Percentiles rank a stretch among this genome's conserved stretches.
Conservation (phyloP, 305 asterid genomes). For the Salvia sclarea region DNA sequence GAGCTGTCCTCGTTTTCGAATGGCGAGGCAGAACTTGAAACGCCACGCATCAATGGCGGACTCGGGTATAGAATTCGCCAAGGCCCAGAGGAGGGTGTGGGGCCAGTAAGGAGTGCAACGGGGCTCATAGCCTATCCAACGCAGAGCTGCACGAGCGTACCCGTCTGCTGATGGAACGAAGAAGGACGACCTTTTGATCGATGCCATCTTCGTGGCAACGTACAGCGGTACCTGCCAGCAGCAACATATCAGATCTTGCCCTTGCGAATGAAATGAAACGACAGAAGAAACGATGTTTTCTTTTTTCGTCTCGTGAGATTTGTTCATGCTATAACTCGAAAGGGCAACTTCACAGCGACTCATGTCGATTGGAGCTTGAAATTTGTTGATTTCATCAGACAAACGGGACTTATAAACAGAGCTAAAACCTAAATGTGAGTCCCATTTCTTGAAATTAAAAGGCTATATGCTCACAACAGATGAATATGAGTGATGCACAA, state of each 20-base stretch:
- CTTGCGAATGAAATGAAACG: neutral
- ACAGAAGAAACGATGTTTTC: neutral
- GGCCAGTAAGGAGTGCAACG: slow-evolving; percentile 99
- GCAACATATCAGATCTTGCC: neutral
- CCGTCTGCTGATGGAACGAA: slow-evolving; percentile 87
- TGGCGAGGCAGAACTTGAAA: slow-evolving; percentile 58
- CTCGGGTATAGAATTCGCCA: slow-evolving; percentile 60
- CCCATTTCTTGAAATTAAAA: neutral
- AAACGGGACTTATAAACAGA: neutral
- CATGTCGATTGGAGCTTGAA: neutral
- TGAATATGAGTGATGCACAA: neutral
- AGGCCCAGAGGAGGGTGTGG: slow-evolving; percentile 77
- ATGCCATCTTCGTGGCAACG: slow-evolving; percentile 97
- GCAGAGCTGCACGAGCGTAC: slow-evolving; percentile 80
- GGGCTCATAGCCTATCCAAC: slow-evolving; percentile 88
- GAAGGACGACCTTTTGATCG: slow-evolving; percentile 83
- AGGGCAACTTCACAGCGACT: neutral
- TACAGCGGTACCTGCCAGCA: slow-evolving; percentile 75
- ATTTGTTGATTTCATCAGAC: neutral
- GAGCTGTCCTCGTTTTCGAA: slow-evolving; percentile 80
- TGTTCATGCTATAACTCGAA: neutral
- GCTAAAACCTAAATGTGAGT: neutral
- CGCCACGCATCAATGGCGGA: slow-evolving; percentile 80
- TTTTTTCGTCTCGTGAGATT: too few species aligned
- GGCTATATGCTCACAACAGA: neutral